Percentiles rank a stretch among this genome's conserved stretches.
Evolutionary conservation across 2,329 filamentous ascomycete species (phyloP).

Genomic region (Cyphellophora attinorum): DNA sequence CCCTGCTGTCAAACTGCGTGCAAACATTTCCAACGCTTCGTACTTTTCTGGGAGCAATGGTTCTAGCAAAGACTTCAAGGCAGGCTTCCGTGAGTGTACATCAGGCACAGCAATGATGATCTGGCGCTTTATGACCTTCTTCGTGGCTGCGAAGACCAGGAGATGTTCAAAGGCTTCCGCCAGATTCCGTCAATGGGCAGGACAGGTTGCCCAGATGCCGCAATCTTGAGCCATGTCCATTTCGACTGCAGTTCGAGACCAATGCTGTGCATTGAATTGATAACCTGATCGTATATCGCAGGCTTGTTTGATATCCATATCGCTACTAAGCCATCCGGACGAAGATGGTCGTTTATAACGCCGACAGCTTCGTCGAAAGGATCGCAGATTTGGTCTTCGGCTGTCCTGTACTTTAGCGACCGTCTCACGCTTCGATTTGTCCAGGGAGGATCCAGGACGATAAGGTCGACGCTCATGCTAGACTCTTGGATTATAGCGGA

Average conservation of each 20-base stretch:
- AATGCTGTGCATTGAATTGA: slow-evolving; percentile 35
- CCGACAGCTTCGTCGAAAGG: slow-evolving; percentile 26
- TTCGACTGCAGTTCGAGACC: slow-evolving; percentile 46
- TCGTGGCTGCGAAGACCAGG: slow-evolving; percentile 33
- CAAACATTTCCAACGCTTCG: slow-evolving; percentile 51
- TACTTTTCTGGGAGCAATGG: slow-evolving; percentile 30
- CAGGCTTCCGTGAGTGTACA: slow-evolving; percentile 57
- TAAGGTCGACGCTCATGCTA: slow-evolving; percentile 40
- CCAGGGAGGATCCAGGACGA: slow-evolving; percentile 57
- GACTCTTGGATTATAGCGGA: slow-evolving; percentile 22
- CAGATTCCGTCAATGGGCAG: slow-evolving; percentile 41
- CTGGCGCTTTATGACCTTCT: slow-evolving; percentile 30
- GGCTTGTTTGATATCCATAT: slow-evolving; percentile 55
- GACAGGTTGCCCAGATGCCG: slow-evolving; percentile 42
- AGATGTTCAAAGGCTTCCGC: slow-evolving; percentile 55
- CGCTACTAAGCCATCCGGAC: slow-evolving; percentile 34
- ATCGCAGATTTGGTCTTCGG: slow-evolving; percentile 19
- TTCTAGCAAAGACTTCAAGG: slow-evolving; percentile 47
- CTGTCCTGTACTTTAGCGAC: slow-evolving; percentile 37
- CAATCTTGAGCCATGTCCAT: slow-evolving; percentile 57
- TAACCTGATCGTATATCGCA: slow-evolving; percentile 36
- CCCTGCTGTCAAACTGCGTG: slow-evolving; percentile 47
- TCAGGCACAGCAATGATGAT: slow-evolving; percentile 52
- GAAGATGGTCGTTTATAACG: slow-evolving; percentile 35
- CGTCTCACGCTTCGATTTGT: slow-evolving; percentile 50